A percentile compares a stretch with the other conserved stretches of the same genome.
These are phyloP conservation scores for Paraphysoderma sedebokerense DNA, from an alignment of 371 early-diverging fungal genomes.

Conservation along the genomic window DNA sequence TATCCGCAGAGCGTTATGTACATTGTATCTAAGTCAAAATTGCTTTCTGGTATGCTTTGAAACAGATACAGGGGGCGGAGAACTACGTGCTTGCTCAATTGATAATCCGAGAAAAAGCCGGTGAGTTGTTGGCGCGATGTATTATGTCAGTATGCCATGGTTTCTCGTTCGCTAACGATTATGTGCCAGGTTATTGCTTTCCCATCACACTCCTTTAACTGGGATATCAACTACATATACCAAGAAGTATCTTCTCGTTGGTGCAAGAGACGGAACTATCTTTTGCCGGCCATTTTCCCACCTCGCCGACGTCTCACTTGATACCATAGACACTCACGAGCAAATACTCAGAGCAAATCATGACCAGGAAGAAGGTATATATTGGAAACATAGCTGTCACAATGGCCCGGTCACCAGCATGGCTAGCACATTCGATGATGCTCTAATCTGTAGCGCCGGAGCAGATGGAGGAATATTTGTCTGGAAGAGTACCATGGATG, in stretches of 20 bases:
- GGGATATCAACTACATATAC: conserved; percentile 14
- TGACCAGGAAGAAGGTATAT: too few relatives aligned
- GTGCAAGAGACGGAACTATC: conserved; percentile 18
- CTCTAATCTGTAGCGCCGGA: conserved; percentile 18
- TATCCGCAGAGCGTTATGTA: too few relatives aligned
- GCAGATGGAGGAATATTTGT: conserved; percentile 27
- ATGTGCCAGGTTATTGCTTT: conserved; percentile 19
- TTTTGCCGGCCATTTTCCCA: conserved; percentile 7
- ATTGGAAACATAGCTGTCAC: neutral
- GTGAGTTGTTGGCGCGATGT: too few relatives aligned
- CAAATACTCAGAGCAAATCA: neutral
- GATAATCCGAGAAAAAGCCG: too few relatives aligned
- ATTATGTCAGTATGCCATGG: too few relatives aligned
- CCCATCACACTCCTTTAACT: conserved; percentile 13
- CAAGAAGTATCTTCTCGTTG: conserved; percentile 17
- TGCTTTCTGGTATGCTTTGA: too few relatives aligned
- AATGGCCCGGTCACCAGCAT: conserved; percentile 13
- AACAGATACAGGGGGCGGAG: too few relatives aligned
- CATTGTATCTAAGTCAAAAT: too few relatives aligned
- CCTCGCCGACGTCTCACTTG: neutral
- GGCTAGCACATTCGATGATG: conserved; percentile 19
- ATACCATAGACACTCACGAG: neutral
- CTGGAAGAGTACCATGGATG: conserved; percentile 13
- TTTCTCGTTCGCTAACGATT: too few relatives aligned
- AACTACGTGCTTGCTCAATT: too few relatives aligned